phyloP scores from a whole-genome alignment of 2,329 filamentous ascomycete genomes.

The Cladosporium austrohemisphaericum region DNA sequence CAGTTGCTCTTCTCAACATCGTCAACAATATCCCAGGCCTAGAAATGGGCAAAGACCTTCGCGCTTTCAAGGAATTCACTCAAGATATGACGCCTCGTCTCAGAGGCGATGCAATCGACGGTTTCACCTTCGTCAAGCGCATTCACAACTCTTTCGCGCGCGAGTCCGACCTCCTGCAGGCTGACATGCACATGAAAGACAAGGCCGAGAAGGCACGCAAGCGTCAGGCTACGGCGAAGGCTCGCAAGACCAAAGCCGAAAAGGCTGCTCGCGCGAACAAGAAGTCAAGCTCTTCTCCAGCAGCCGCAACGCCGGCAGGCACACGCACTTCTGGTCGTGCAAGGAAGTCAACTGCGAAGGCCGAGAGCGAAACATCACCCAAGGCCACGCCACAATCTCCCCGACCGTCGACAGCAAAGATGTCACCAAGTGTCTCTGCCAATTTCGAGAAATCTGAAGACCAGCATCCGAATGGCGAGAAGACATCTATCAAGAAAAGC shows the following conservation, averaged over 20 bases:
- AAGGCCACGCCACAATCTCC: not conserved
- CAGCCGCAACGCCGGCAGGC: not conserved
- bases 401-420: not conserved
- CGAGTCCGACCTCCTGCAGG: conserved; percentile 71
- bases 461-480: not conserved
- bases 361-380: not conserved
- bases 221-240: conserved; percentile 28
- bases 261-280: conserved; percentile 21
- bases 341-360: not conserved
- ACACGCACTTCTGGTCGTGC: not conserved
- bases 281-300: not conserved
- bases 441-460: not conserved
- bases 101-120: conserved; percentile 71
- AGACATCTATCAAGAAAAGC: not conserved
- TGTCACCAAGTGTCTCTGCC: not conserved
- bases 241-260: conserved; percentile 25
- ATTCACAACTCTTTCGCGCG: conserved; percentile 88
- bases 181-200: conserved; percentile 62
- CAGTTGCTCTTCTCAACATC: conserved; percentile 89
- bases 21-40: conserved; percentile 74
- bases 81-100: conserved; percentile 64
- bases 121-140: conserved; percentile 70
- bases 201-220: conserved; percentile 40
- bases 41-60: conserved; percentile 66
- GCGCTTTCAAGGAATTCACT: conserved; percentile 70